Conservation (phyloP, 2,329 filamentous ascomycete species). For the Alternaria sp. region DNA sequence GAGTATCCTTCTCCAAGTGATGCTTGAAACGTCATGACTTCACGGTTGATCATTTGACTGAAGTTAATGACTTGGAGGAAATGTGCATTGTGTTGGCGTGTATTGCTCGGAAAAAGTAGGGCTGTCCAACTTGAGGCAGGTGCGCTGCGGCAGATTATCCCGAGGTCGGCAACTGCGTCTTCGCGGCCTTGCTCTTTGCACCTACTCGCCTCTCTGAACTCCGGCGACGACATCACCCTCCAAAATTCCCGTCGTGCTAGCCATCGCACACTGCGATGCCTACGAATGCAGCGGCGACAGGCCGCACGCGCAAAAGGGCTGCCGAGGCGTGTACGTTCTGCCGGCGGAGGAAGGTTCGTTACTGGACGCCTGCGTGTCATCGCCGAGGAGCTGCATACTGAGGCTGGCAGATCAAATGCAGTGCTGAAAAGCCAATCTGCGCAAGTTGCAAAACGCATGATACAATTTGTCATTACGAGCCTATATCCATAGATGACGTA, state of each 20-base stretch:
- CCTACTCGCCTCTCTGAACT: not conserved
- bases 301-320: conserved; percentile 28
- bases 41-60: not conserved
- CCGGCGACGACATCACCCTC: not conserved
- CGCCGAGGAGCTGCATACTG: conserved; percentile 10
- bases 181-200: not conserved
- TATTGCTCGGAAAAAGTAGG: not conserved
- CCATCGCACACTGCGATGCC: not conserved
- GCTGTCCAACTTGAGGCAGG: not conserved
- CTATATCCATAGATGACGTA: conserved; percentile 34
- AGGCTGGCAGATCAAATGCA: conserved; percentile 56
- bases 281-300: conserved; percentile 1
- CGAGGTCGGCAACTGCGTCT: not conserved
- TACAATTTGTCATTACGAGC: conserved; percentile 53
- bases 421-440: conserved; percentile 54
- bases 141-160: not conserved
- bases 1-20: not conserved
- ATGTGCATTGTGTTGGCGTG: not conserved
- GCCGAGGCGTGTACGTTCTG: conserved; percentile 49
- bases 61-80: not conserved
- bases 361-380: not conserved
- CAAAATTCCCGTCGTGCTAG: not conserved
- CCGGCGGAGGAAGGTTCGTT: conserved; percentile 47
- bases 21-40: not conserved
- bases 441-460: conserved; percentile 56